phyloP scores from a whole-genome alignment of 495 filamentous ascomycete species.

The Podospora pseudopauciseta region DNA sequence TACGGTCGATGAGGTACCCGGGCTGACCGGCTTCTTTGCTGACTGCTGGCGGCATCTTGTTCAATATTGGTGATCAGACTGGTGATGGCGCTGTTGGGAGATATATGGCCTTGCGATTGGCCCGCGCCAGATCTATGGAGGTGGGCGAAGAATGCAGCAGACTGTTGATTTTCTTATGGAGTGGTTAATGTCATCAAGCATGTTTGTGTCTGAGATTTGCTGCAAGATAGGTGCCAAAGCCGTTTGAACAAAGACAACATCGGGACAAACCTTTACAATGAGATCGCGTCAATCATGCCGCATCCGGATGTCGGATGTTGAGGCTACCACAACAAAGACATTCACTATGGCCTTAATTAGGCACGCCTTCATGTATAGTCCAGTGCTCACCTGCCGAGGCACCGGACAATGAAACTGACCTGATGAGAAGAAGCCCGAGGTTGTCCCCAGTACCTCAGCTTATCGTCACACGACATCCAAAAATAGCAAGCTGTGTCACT shows the following conservation, averaged over 20 bases:
- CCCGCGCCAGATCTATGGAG: background rate
- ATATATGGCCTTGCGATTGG: background rate
- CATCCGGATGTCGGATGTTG: background rate
- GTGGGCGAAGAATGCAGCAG: background rate
- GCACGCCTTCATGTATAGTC: background rate
- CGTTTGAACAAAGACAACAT: background rate
- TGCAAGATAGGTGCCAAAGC: too few species aligned
- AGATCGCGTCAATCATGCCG: too few species aligned
- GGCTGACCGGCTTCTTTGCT: background rate
- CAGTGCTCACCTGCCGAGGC: too few species aligned
- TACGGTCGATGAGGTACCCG: too few species aligned
- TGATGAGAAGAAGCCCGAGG: too few species aligned
- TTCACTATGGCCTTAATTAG: background rate
- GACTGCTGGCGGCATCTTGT: background rate
- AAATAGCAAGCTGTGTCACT: too few species aligned
- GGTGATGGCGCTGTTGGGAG: background rate
- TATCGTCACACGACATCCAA: too few species aligned
- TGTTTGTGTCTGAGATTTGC: background rate
- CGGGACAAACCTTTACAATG: background rate
- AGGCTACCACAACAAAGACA: background rate
- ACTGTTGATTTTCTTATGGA: background rate
- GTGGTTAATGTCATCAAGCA: background rate
- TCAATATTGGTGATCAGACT: too few species aligned
- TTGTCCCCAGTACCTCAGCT: too few species aligned
- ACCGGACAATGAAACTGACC: too few species aligned